Percentiles rank a stretch among this genome's conserved stretches.
These are phyloP conservation scores for Cryptococcus wingfieldii DNA, from an alignment of 1,284 basidiomycete species.

Conservation along the genomic window DNA sequence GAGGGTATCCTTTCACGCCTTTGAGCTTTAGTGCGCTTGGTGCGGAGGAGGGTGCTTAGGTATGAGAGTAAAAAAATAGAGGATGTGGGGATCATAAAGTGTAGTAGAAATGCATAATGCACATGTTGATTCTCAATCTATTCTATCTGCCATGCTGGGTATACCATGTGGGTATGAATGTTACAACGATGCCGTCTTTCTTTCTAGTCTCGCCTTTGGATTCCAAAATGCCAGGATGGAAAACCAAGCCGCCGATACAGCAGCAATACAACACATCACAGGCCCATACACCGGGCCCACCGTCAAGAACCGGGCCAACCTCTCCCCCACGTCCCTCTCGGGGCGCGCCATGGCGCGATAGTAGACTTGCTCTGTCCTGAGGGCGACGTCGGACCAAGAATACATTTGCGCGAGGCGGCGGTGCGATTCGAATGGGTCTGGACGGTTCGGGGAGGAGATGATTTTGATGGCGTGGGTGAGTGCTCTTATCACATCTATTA, in stretches of 20 bases:
- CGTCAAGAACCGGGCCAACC: constrained; percentile 60
- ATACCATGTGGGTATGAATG: too few species aligned
- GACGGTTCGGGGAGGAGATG: constrained; percentile 59
- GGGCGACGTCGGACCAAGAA: constrained; percentile 76
- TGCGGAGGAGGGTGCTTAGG: constrained; percentile 7
- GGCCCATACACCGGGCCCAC: neutral
- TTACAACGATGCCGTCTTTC: too few species aligned
- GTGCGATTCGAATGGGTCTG: constrained; percentile 76
- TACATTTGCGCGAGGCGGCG: constrained; percentile 76
- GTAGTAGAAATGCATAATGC: too few species aligned
- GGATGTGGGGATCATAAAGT: too few species aligned
- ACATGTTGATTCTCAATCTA: too few species aligned
- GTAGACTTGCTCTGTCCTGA: constrained; percentile 81
- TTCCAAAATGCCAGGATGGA: neutral
- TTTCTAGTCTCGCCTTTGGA: neutral
- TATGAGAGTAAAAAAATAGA: too few species aligned
- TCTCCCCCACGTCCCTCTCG: constrained; percentile 63
- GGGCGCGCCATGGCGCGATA: constrained; percentile 59
- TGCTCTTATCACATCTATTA: constrained; percentile 70
- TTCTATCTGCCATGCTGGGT: too few species aligned
- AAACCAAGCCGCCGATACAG: too few species aligned
- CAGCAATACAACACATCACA: neutral
- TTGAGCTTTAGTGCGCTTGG: constrained; percentile 40
- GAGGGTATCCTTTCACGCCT: constrained; percentile 59
- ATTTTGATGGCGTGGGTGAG: constrained; percentile 73